A percentile compares a stretch with the other conserved stretches of the same genome.
phyloP scores from a whole-genome alignment of 2,329 filamentous ascomycete genomes.

The Kalmusia sp. region DNA sequence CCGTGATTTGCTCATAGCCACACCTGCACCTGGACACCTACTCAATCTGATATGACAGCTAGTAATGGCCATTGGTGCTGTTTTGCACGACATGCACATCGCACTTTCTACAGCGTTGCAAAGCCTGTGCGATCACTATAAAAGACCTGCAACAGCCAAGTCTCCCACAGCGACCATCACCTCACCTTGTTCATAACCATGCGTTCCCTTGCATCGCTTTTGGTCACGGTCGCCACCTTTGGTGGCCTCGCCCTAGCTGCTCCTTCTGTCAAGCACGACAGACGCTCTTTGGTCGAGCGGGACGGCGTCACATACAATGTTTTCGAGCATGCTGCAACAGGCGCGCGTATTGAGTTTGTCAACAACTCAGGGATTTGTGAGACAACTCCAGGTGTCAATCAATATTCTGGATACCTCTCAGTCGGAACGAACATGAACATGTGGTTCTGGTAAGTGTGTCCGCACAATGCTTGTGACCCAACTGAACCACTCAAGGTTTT shows the following conservation, averaged over 20 bases:
- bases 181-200: conserved; percentile 10
- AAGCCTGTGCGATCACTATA: not conserved
- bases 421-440: conserved; percentile 54
- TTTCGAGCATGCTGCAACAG: conserved; percentile 38
- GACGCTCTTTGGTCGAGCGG: conserved; percentile 29
- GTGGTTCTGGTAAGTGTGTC: conserved; percentile 32
- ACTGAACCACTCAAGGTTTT: conserved; percentile 49
- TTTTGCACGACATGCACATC: conserved; percentile 7
- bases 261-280: conserved; percentile 23
- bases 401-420: conserved; percentile 61
- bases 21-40: conserved; percentile 16
- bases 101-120: not conserved
- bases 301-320: conserved; percentile 33
- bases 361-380: conserved; percentile 58
- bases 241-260: conserved; percentile 18
- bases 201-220: conserved; percentile 20
- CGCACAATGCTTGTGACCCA: not conserved
- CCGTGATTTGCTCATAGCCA: conserved; percentile 8
- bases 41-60: conserved; percentile 22
- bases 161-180: not conserved
- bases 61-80: conserved; percentile 2
- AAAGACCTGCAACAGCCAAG: not conserved
- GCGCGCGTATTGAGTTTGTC: conserved; percentile 34
- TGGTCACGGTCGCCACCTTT: conserved; percentile 19
- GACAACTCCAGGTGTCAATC: conserved; percentile 60